Evolutionary conservation across 306 rosid genomes (phyloP), one percentile per base, ranked within the genome.

Genomic region (Cucurbita argyrosperma): DNA sequence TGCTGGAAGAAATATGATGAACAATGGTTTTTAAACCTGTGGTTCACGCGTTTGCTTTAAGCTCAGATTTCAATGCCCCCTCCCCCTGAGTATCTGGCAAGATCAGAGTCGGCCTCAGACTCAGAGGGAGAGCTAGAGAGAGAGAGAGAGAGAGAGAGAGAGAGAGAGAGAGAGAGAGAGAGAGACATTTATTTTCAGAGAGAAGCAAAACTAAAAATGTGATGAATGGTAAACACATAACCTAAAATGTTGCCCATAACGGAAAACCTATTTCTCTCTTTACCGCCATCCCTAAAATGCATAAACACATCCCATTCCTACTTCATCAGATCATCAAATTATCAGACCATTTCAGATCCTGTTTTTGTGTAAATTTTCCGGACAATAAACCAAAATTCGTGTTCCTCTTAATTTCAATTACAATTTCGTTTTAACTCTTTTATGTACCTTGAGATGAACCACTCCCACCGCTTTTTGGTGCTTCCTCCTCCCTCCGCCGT

Each of bases 401-500:
- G 7, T 53, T 53, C 23, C 57, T 4, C 57, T 51, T 6, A 7
- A n/a, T 54, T 11, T 18, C 10, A 19, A 55, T 8, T 8, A 7
- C 8, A 55, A 60, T 61, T 38, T 61, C 67, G 46, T 37, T 61
- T 8, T 3, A 14, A 14, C 3, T 64, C 40, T 7, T 16, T 40
- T 54, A 59, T 30, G 35, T 82, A 94, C 99, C 97, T 91, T 94
- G 81, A 94, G 96, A 76, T 89, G 96, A 58, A 94, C 95, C 16
- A 91, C 88, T 43, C 89, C 88, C 12, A 89, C 82, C 14, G 83
- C 82, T 82, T 88, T 91, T 67, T 71, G 89, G 7, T 64, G 87
- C 82, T 87, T 89, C 52, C 89, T 77, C 56, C 95, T 39, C 37
- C 26, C 69, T 62, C 68, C 39, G 1, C 70, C 67, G 45, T 80